A percentile compares a stretch with the other conserved stretches of the same genome.
Conservation (phyloP, 2,329 filamentous ascomycete genomes). For the Xylariaceae sp. region DNA sequence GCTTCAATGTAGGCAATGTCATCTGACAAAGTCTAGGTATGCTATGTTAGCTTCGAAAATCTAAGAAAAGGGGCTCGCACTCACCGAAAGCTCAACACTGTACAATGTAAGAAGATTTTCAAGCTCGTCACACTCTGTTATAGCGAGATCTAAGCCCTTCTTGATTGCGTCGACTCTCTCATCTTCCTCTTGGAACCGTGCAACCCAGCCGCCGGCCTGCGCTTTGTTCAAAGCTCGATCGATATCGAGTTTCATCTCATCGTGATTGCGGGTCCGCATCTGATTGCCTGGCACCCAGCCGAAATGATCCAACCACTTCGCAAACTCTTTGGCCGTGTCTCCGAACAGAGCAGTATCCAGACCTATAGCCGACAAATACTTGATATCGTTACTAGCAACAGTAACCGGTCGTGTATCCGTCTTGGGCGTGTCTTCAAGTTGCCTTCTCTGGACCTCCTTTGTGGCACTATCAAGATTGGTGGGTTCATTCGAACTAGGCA, state of each 20-base stretch:
- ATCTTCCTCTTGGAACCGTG: slow-evolving; percentile 78
- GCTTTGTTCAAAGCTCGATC: slow-evolving; percentile 84
- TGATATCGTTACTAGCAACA: slow-evolving; percentile 67
- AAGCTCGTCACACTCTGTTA: slow-evolving; percentile 91
- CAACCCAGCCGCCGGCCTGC: slow-evolving; percentile 88
- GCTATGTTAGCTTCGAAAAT: slow-evolving; percentile 23
- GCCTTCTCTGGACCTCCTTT: slow-evolving; percentile 31
- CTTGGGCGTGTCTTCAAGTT: slow-evolving; percentile 30
- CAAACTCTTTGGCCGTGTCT: slow-evolving; percentile 71
- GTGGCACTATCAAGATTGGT: slow-evolving; percentile 37
- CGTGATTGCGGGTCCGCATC: slow-evolving; percentile 68
- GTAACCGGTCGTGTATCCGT: slow-evolving; percentile 54
- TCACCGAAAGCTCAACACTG: slow-evolving; percentile 84
- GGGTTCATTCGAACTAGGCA: slow-evolving; percentile 41
- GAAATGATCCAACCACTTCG: slow-evolving; percentile 76
- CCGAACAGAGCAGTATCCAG: slow-evolving; percentile 74
- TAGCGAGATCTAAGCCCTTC: slow-evolving; percentile 78
- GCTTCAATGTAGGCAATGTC: slow-evolving; percentile 97
- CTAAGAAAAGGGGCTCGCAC: slow-evolving; percentile 31
- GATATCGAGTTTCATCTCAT: slow-evolving; percentile 75
- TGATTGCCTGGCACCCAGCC: slow-evolving; percentile 77
- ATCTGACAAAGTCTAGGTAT: slow-evolving; percentile 73
- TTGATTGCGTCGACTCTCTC: slow-evolving; percentile 85
- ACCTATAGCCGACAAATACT: slow-evolving; percentile 71
- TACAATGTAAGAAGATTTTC: slow-evolving; percentile 93